Conservation (phyloP, 2,329 filamentous ascomycete genomes). For the Fusarium tupiense region DNA sequence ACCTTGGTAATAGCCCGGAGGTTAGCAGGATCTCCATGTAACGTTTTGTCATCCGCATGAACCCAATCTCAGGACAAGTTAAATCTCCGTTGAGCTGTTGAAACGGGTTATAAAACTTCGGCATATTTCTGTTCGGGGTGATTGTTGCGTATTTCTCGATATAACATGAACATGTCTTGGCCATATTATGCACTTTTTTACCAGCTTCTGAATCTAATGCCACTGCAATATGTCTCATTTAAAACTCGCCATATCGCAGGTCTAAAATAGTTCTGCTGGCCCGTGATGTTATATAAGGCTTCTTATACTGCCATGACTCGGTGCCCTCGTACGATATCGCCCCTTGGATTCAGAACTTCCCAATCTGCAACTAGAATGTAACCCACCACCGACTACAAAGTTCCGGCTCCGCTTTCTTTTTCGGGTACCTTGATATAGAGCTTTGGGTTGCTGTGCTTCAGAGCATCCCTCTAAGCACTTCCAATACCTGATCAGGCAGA, state of each 20-base stretch:
- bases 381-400: not conserved
- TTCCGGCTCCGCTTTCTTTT: not conserved
- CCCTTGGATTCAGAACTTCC: not conserved
- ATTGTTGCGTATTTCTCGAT: not conserved
- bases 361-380: not conserved
- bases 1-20: not conserved
- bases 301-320: not conserved
- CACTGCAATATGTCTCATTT: not conserved
- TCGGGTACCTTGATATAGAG: not conserved
- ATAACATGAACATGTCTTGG: not conserved
- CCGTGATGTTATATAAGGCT: not conserved
- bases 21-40: not conserved
- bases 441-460: not conserved
- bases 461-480: too few relatives aligned
- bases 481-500: too few relatives aligned
- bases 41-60: not conserved
- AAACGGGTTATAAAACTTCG: not conserved
- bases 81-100: not conserved
- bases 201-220: not conserved
- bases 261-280: not conserved
- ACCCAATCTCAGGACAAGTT: not conserved
- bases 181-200: not conserved
- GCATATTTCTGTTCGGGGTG: not conserved
- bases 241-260: accelerated
- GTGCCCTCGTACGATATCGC: not conserved